These are phyloP conservation scores for Wickerhamomyces hampshirensis DNA, from an alignment of 805 yeast genomes.

Conservation along the genomic window DNA sequence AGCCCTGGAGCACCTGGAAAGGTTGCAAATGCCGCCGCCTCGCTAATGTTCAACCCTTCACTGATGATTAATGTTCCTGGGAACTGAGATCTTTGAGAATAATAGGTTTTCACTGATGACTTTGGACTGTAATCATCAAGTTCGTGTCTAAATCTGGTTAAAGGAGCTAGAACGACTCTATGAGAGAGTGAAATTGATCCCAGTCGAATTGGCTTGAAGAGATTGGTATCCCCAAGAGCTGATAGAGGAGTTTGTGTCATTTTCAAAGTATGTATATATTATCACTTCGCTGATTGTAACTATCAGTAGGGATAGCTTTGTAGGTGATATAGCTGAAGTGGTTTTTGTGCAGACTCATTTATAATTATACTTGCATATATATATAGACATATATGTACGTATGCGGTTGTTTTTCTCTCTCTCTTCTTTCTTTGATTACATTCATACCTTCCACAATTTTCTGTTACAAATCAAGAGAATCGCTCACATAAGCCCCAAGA, in stretches of 20 bases:
- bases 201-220: constrained; percentile 35
- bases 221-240: constrained; percentile 13
- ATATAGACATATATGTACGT: no score
- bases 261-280: no score
- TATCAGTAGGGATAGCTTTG: no score
- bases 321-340: no score
- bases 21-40: constrained; percentile 32
- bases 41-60: constrained; percentile 48
- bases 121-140: constrained; percentile 31
- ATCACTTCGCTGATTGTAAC: no score
- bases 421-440: no score
- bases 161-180: constrained; percentile 43
- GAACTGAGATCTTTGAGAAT: constrained; percentile 45
- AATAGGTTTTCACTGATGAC: constrained; percentile 44
- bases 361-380: no score
- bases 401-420: no score
- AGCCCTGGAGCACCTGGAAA: constrained; percentile 40
- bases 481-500: no score
- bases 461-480: no score
- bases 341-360: no score
- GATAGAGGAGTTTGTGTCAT: neutral
- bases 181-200: constrained; percentile 30
- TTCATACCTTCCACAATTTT: no score
- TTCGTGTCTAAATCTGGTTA: constrained; percentile 39
- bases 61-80: constrained; percentile 57